Base-by-base conservation (phyloP, 495 filamentous ascomycete genomes). In the Acidiella bohemica region DNA sequence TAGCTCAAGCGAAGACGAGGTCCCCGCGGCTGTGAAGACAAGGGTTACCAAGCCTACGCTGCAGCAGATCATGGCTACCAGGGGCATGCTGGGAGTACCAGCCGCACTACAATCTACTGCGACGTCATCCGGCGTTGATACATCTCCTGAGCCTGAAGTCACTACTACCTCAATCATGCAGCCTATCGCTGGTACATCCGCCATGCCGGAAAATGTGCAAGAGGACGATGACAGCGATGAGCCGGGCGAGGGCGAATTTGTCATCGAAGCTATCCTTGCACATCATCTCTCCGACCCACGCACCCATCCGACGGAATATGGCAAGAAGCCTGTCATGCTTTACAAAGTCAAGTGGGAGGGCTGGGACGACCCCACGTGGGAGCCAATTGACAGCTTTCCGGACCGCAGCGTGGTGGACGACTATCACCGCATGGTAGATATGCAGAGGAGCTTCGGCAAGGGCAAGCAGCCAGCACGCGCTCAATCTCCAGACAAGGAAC, bases 261-360 rank as follows among this genome's bases (percentile, higher is more conserved):
- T 13, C 20, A 37, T 50, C 12, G 41, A 50, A 11, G 22, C 27
- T 2, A 41, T 50, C 16, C 25, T 50, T 6, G 36, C 19, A 4
- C 47, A 50, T 19, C 26, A 46, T 10, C 12, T 45, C 5, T 50
- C 47, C 13, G 47, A 50, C 28, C 47, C 47, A 16, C 29, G 41
- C 13, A 50, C 41, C 11, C 47, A 50, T 21, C 29, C 41, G 8
- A 8, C 34, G 10, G 35, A 36, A 7, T 23, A 30, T 1, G 47
- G 47, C 3, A 41, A 29, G 12, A 41, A 41, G 31, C 29, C 47
- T 1, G 42, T 45, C 1, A 50, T 46, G 33, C 30, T 50, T 5
- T 50, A 50, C 23, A 33, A 41, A 13, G 37, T 41, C 11, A 50
- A 50, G 20, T 50, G 47, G 47, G 41, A 45, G 10, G 42, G 42